phyloP scores from a whole-genome alignment of 169 alveolate species.

The Plasmodium vivax region DNA sequence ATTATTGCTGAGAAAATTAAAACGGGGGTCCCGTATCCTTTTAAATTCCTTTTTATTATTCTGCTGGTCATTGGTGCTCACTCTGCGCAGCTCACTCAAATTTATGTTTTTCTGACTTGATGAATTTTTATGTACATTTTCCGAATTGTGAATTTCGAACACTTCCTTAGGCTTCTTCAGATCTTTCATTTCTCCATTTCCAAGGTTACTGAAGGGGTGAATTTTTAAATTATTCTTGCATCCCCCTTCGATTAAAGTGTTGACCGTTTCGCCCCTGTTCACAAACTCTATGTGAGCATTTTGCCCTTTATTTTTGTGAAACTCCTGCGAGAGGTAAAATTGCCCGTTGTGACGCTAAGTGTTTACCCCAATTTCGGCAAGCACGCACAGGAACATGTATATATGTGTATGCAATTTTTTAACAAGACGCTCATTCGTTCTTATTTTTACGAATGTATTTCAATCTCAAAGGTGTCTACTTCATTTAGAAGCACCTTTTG shows the following conservation, averaged over 20 bases:
- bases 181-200: conserved; percentile 6
- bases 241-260: not conserved
- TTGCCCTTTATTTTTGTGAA: not conserved
- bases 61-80: conserved; percentile 41
- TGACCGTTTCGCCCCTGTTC: conserved; percentile 4
- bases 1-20: conserved; percentile 61
- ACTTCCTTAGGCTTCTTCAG: conserved; percentile 3
- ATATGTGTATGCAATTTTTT: not conserved
- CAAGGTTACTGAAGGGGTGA: not conserved
- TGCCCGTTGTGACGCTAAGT: not conserved
- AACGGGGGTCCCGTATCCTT: conserved; percentile 18
- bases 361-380: not conserved
- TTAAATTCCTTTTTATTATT: conserved; percentile 35
- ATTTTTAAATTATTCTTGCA: not conserved
- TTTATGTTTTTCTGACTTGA: conserved; percentile 55
- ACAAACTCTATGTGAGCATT: not conserved
- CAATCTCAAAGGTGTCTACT: not conserved
- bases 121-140: conserved; percentile 4
- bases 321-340: conserved; percentile 31
- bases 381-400: not conserved
- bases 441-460: conserved; percentile 1
- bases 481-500: not conserved
- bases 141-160: not conserved
- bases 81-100: conserved; percentile 44
- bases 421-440: not conserved